A percentile compares a stretch with the other conserved stretches of the same genome.
Evolutionary conservation across 1,139 yeast species (phyloP).

Genomic region (Candida sp.): DNA sequence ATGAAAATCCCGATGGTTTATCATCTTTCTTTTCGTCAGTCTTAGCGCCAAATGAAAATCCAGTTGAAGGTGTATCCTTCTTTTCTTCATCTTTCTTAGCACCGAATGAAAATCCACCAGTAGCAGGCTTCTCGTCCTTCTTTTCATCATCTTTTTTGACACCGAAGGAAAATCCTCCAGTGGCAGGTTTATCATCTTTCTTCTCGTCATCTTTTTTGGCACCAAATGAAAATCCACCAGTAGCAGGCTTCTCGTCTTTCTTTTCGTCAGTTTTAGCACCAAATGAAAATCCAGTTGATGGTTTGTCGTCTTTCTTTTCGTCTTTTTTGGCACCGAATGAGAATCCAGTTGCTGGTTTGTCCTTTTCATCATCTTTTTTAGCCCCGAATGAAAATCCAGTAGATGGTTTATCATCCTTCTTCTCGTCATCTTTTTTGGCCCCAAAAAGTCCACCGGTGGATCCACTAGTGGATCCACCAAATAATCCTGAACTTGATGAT

Average conservation of each 20-base stretch:
- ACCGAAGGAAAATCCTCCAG: constrained; percentile 10
- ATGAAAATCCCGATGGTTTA: constrained; percentile 16
- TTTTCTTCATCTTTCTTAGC: constrained; percentile 17
- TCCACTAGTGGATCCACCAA: no score
- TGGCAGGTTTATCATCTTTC: constrained; percentile 13
- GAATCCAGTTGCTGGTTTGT: constrained; percentile 14
- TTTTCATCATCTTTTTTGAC: constrained; percentile 4
- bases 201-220: constrained; percentile 19
- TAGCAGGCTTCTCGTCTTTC: constrained; percentile 10
- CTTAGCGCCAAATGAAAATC: constrained; percentile 19
- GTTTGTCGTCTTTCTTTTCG: constrained; percentile 11
- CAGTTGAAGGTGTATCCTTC: constrained; percentile 17
- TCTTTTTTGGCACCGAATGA: constrained; percentile 19
- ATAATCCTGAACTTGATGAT: constrained; percentile 15
- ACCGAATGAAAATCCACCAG: constrained; percentile 22
- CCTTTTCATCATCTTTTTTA: constrained; percentile 17
- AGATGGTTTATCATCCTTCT: constrained; percentile 8
- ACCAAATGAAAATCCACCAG: constrained; percentile 17
- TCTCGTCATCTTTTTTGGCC: constrained; percentile 1
- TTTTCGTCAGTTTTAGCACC: constrained; percentile 22
- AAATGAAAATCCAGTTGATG: constrained; percentile 12
- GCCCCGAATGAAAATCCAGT: constrained; percentile 15
- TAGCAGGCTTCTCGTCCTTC: constrained; percentile 9
- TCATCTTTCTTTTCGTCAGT: constrained; percentile 17
- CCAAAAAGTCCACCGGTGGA: constrained; percentile 14